phyloP scores from a whole-genome alignment of 768 basidiomycete genomes.

The Rhodotorula kratochvilovae region DNA sequence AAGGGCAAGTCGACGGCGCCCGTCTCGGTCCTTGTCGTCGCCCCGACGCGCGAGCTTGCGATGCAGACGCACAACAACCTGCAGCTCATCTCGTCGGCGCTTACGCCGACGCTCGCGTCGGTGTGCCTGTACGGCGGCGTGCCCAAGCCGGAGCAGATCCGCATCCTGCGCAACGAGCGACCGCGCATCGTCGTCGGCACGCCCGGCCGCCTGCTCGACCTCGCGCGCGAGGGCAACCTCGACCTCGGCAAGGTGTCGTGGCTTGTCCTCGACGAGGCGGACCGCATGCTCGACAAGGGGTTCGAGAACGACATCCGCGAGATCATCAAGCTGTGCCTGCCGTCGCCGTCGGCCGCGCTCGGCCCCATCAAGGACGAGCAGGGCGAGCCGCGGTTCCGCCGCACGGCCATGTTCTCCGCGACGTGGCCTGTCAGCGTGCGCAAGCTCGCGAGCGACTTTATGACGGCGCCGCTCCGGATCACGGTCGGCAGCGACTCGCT shows the following conservation, averaged over 20 bases:
- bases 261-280: constrained; percentile 93
- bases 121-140: constrained; percentile 96
- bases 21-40: constrained; percentile 65
- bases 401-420: constrained; percentile 62
- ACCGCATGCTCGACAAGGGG: constrained; percentile 95
- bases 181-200: constrained; percentile 85
- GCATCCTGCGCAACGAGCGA: constrained; percentile 53
- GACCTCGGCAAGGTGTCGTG: constrained; percentile 82
- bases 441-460: constrained; percentile 80
- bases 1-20: constrained; percentile 41
- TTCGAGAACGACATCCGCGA: constrained; percentile 95
- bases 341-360: constrained; percentile 25
- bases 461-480: constrained; percentile 74
- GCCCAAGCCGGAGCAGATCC: constrained; percentile 72
- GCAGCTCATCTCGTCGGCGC: constrained; percentile 64
- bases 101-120: constrained; percentile 61
- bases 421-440: constrained; percentile 97
- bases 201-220: constrained; percentile 85
- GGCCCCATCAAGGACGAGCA: constrained; percentile 39
- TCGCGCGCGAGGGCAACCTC: constrained; percentile 79
- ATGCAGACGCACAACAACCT: constrained; percentile 89
- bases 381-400: constrained; percentile 48
- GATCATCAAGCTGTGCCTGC: constrained; percentile 74
- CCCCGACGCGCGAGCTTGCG: constrained; percentile 93
- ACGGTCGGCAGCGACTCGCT: constrained; percentile 94